Base-by-base conservation (phyloP, 2,329 filamentous ascomycete genomes). In the Rhynchosporium agropyri region DNA sequence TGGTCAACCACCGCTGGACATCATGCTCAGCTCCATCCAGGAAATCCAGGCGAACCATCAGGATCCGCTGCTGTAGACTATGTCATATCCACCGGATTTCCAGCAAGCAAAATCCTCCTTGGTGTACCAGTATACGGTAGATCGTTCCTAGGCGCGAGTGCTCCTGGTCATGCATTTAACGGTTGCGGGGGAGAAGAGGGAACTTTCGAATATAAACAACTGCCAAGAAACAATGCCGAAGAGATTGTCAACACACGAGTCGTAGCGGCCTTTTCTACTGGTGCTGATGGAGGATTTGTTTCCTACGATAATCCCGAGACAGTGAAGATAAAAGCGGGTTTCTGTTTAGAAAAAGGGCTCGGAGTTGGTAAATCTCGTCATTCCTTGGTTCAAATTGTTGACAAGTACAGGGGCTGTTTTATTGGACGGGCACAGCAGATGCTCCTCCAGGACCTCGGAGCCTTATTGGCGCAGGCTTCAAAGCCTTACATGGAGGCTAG, bases 261-360 rank as follows among this genome's bases (percentile, higher is more conserved):
- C 33, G 86, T 87, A 12, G 89, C 90, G 20, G 90, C 90, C 5
- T 89, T 85, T 70, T 94, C 89, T 69, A 77, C 86, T 1, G 89
- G 89, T 5, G 86, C 83, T 1, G 89, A 92, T 70, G 89, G 89
- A 3, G 90, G 89, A 0, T 93, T 92, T 68, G 85, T 94, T 48
- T 89, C 85, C 1, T 95, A 94, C 74, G 91, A 95, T 75, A 92
- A 89, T 67, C 86, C 88, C 3, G 84, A 88, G 49, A 92, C 90
- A 2, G 90, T 94, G 40, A 83, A 83, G 75, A 83, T 87, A 74
- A 95, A 95, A 77, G 91, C 89, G 1, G 78, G 80, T 6, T 94
- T 88, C 74, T 90, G 87, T 74, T 88, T 85, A 70, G 83, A 89
- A 70, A 87, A 88, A 69, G 83, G 84, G 33, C 78, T 95, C 20